A percentile compares a stretch with the other conserved stretches of the same genome.
Evolutionary conservation across 1,139 yeast species (phyloP).

Genomic region (Scheffersomyces stambukii): DNA sequence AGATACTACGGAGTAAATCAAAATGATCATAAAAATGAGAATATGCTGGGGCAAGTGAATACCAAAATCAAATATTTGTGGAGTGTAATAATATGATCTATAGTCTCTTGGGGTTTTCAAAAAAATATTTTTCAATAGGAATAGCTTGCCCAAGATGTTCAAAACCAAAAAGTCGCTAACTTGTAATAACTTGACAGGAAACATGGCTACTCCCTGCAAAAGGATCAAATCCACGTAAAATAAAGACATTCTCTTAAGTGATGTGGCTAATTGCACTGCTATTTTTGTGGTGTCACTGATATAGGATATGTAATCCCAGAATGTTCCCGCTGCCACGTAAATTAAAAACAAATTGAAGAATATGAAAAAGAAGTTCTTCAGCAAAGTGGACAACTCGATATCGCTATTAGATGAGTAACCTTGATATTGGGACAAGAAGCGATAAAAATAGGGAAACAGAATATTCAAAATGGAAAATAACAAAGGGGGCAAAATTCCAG

Average conservation of each 20-base stretch:
- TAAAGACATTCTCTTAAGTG: conserved; percentile 62
- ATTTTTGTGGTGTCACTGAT: conserved; percentile 72
- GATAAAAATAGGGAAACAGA: conserved; percentile 64
- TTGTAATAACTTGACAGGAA: conserved; percentile 67
- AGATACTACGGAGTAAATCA: conserved; percentile 63
- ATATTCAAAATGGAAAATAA: conserved; percentile 66
- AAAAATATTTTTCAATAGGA: conserved; percentile 44
- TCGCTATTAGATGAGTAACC: conserved; percentile 75
- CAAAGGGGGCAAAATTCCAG: conserved; percentile 74
- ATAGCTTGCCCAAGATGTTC: conserved; percentile 56
- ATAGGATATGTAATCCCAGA: conserved; percentile 71
- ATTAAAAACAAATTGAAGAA: conserved; percentile 76
- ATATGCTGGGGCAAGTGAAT: conserved; percentile 64
- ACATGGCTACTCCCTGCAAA: conserved; percentile 74
- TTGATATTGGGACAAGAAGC: conserved; percentile 61
- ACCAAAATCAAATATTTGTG: conserved; percentile 65
- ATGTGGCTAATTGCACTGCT: conserved; percentile 69
- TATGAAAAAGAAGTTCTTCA: conserved; percentile 73
- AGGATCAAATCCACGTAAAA: conserved; percentile 73
- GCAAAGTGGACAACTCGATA: conserved; percentile 68
- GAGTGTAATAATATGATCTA: conserved; percentile 58
- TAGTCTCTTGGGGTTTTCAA: conserved; percentile 58
- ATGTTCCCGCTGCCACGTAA: conserved; percentile 78
- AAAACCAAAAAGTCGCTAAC: conserved; percentile 41
- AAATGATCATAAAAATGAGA: conserved; percentile 55